Conservation (phyloP, 768 basidiomycete genomes). For the Mycena galericulata region DNA sequence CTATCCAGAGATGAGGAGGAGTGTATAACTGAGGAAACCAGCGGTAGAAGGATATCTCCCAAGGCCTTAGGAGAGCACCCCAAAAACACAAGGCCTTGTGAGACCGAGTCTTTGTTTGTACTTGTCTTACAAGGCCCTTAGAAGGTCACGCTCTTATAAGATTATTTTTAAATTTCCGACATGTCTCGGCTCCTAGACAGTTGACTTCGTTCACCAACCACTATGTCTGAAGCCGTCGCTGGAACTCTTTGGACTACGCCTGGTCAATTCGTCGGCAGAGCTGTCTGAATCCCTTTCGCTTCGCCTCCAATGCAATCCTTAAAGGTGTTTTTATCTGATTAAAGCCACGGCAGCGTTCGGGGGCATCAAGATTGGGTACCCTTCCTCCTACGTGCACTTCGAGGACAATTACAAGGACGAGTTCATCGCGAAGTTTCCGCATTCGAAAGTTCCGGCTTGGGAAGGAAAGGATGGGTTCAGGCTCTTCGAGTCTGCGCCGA, state of each 20-base stretch:
- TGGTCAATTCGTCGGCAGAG: slow-evolving; percentile 55
- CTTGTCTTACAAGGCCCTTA: too few species aligned
- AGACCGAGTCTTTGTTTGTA: too few species aligned
- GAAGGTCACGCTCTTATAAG: too few species aligned
- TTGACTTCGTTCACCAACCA: slow-evolving; percentile 36
- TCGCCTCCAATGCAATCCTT: slow-evolving; percentile 5
- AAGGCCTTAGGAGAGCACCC: too few species aligned
- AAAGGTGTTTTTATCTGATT: slow-evolving; percentile 50
- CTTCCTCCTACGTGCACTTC: slow-evolving; percentile 66
- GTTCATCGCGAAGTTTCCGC: slow-evolving; percentile 80
- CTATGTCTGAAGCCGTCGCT: slow-evolving; percentile 53
- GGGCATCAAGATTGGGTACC: slow-evolving; percentile 67
- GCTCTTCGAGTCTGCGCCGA: slow-evolving; percentile 81
- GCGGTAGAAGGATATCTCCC: too few species aligned
- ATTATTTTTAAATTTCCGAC: too few species aligned
- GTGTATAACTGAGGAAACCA: too few species aligned
- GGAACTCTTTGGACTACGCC: slow-evolving; percentile 74
- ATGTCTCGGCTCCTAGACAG: too few species aligned
- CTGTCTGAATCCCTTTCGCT: slow-evolving; percentile 54
- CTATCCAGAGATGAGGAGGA: too few species aligned
- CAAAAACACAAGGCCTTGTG: too few species aligned
- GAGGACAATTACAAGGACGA: slow-evolving; percentile 79
- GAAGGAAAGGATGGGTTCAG: slow-evolving; percentile 83
- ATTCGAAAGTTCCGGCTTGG: slow-evolving; percentile 87
- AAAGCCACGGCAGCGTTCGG: slow-evolving; percentile 69